Evolutionary conservation across 257 asterid genomes (phyloP).

Genomic region (Nicotiana noctiflora): DNA sequence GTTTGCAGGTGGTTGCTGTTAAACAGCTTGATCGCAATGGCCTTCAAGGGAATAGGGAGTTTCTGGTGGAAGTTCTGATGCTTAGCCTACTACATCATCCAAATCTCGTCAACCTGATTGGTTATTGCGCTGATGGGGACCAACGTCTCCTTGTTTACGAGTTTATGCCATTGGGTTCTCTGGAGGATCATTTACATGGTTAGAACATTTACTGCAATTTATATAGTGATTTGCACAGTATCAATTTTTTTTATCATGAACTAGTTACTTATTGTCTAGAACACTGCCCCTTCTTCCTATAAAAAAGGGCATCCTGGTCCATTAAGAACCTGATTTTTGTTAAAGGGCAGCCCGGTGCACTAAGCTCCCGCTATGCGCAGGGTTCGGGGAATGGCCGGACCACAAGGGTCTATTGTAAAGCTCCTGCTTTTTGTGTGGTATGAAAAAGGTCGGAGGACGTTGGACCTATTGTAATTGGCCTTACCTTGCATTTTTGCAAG

Average conservation of each 20-base stretch:
- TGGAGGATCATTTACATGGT: constrained; percentile 99
- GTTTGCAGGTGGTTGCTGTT: constrained; percentile 83
- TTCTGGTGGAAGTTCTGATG: constrained; percentile 98
- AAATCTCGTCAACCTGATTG: constrained; percentile 92
- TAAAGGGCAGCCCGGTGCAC: too few relatives aligned
- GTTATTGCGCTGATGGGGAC: constrained; percentile 98
- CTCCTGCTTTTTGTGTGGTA: background rate
- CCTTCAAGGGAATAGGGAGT: constrained; percentile 91
- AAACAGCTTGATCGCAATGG: constrained; percentile 94
- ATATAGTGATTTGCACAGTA: background rate
- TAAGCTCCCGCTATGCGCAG: too few relatives aligned
- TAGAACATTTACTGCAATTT: constrained; percentile 20
- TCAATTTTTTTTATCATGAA: background rate
- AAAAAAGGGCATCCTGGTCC: background rate
- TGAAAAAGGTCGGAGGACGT: background rate
- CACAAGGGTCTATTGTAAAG: too few relatives aligned
- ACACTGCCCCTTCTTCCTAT: background rate
- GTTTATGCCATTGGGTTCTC: constrained; percentile 93
- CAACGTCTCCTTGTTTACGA: constrained; percentile 96
- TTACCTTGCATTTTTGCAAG: background rate
- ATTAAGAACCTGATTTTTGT: background rate
- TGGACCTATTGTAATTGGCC: background rate
- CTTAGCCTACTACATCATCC: constrained; percentile 92
- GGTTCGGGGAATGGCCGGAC: too few relatives aligned
- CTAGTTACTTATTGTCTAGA: background rate